phyloP scores from a whole-genome alignment of 2,329 filamentous ascomycete species.

The Colletotrichum falcatum region DNA sequence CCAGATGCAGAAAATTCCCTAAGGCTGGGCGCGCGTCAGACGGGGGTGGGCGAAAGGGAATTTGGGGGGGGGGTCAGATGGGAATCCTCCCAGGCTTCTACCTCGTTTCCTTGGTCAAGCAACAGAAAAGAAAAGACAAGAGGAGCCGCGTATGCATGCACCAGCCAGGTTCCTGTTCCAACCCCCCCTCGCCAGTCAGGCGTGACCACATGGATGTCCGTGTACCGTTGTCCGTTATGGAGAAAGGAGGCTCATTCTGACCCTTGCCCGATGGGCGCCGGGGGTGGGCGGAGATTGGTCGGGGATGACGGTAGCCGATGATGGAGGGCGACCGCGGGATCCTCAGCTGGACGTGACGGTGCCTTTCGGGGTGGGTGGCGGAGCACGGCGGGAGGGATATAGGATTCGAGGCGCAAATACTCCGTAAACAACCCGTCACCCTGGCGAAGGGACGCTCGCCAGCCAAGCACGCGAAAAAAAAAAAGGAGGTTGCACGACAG shows the following conservation, averaged over 20 bases:
- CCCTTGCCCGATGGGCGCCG: not conserved
- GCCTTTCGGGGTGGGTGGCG: slow-evolving; percentile 27
- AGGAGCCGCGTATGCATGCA: slow-evolving; percentile 18
- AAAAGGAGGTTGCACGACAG: not conserved
- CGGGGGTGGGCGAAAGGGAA: slow-evolving; percentile 9
- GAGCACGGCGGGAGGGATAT: slow-evolving; percentile 25
- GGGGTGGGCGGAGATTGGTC: not conserved
- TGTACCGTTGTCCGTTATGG: slow-evolving; percentile 1
- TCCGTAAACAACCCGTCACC: slow-evolving; percentile 23
- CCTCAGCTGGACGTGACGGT: too few species aligned
- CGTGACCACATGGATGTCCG: slow-evolving; percentile 3
- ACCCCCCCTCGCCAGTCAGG: not conserved
- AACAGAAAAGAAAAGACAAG: not conserved
- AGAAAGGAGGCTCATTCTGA: slow-evolving; percentile 18
- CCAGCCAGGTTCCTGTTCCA: slow-evolving; percentile 6
- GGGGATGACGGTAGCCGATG: slow-evolving; percentile 18
- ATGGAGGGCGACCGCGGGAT: slow-evolving; percentile 20
- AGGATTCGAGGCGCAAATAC: slow-evolving; percentile 26
- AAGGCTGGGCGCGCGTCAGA: slow-evolving; percentile 38
- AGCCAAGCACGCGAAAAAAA: not conserved
- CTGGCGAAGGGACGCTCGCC: slow-evolving; percentile 7
- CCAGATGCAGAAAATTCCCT: slow-evolving; percentile 1
- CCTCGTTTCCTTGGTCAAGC: slow-evolving; percentile 3
- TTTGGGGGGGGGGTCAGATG: slow-evolving; percentile 23
- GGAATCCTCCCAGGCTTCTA: slow-evolving; percentile 21